Evolutionary conservation across 1,139 yeast species (phyloP), one percentile per base, ranked within the genome.

Genomic region (Candida neerlandica): DNA sequence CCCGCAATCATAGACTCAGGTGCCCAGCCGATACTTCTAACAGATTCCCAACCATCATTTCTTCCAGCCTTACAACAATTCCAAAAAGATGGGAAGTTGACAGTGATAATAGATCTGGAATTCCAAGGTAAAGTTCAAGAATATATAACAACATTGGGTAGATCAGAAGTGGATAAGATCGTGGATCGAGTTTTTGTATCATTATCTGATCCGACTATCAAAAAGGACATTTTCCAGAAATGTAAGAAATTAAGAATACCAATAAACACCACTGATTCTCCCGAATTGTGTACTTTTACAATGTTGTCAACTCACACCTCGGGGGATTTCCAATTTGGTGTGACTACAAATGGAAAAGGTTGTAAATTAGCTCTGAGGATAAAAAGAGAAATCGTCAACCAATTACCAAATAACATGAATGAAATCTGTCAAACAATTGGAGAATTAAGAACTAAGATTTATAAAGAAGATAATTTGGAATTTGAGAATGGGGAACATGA

Each of bases 261-360:
- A 0, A 75, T 92, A 38, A 91, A 91, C 61, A 85, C 87, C 0
- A 80, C 88, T 0, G 96, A 90, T 58, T 78, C 82, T 5, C 84
- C 92, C 0, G 84, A 84, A 40, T 73, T 78, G 37, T 88, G 96
- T 50, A 81, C 92, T 0, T 92, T 92, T 63, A 82, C 95, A 0
- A 65, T 91, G 50, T 71, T 90, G 34, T 89, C 97, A 0, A 82
- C 94, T 0, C 81, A 80, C 61, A 69, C 72, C 1, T 83, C 85
- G 49, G 96, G 96, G 1, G 84, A 82, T 53, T 82, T 92, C 67
- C 95, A 89, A 65, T 60, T 92, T 46, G 96, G 96, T 0, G 83
- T 92, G 5, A 84, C 95, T 7, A 92, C 98, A 0, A 80, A 84
- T 35, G 96, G 97, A 0, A 88, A 88, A 66, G 97, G 98, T 1